Percentiles rank a stretch among this genome's conserved stretches.
phyloP scores from a whole-genome alignment of 2,329 filamentous ascomycete genomes.

The Thielaviopsis ethacetica region DNA sequence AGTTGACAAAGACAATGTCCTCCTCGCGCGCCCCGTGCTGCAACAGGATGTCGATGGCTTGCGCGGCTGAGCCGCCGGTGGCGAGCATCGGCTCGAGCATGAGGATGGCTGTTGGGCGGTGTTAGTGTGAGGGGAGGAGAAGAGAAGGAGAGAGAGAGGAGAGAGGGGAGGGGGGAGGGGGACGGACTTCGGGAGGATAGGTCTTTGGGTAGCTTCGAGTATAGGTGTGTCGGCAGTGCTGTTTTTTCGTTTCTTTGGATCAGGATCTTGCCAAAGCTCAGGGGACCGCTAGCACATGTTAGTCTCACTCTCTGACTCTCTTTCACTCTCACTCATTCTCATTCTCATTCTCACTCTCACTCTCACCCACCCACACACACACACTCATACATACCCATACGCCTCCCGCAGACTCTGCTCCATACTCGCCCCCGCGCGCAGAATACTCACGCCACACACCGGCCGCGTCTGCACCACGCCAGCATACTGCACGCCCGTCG shows the following conservation, averaged over 20 bases:
- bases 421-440: slow-evolving; percentile 19
- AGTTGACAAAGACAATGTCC: slow-evolving; percentile 18
- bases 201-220: slow-evolving; percentile 17
- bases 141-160: background rate
- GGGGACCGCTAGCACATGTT: slow-evolving; percentile 13
- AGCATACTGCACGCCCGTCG: slow-evolving; percentile 10
- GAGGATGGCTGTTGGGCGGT: slow-evolving; percentile 13
- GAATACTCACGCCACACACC: slow-evolving; percentile 20
- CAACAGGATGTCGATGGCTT: slow-evolving; percentile 14
- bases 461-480: slow-evolving; percentile 7
- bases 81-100: slow-evolving; percentile 16
- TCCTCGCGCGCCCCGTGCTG: slow-evolving; percentile 14
- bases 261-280: slow-evolving; percentile 20
- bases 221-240: slow-evolving; percentile 16
- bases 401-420: slow-evolving; percentile 17
- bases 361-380: background rate
- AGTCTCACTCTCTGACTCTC: background rate
- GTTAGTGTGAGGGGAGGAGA: background rate
- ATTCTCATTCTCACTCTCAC: background rate
- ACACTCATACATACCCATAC: slow-evolving; percentile 12
- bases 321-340: background rate
- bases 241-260: slow-evolving; percentile 21
- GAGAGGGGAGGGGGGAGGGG: background rate
- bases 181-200: slow-evolving; percentile 13
- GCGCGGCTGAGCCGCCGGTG: slow-evolving; percentile 15